Evolutionary conservation across 2,329 filamentous ascomycete species (phyloP).

Genomic region (Pseudocercospora pini-densiflorae): DNA sequence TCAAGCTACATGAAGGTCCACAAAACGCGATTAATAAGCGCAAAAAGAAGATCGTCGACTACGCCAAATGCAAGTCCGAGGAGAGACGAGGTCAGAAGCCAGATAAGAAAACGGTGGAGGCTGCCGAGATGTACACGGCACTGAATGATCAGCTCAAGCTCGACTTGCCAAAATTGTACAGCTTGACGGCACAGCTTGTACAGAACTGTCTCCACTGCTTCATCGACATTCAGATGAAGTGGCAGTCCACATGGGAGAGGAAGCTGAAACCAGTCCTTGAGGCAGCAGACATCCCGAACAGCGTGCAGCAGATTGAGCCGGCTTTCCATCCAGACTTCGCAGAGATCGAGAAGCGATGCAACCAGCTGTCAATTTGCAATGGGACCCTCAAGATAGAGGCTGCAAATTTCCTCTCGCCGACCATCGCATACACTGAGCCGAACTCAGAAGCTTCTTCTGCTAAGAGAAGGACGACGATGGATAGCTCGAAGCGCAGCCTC

Average conservation of each 20-base stretch:
- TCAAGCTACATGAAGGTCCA: conserved; percentile 80
- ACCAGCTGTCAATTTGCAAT: conserved; percentile 77
- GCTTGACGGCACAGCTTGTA: conserved; percentile 79
- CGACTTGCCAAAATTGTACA: conserved; percentile 83
- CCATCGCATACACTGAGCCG: conserved; percentile 45
- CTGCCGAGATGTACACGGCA: conserved; percentile 86
- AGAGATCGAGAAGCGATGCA: conserved; percentile 73
- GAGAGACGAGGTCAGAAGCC: conserved; percentile 82
- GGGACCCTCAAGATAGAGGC: conserved; percentile 65
- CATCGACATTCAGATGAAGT: conserved; percentile 79
- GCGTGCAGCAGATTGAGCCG: conserved; percentile 73
- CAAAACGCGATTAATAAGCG: conserved; percentile 92
- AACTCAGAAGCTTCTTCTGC: conserved; percentile 41
- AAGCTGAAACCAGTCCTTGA: conserved; percentile 79
- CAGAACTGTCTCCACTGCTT: conserved; percentile 83
- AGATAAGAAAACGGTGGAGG: conserved; percentile 82
- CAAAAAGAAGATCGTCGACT: conserved; percentile 89
- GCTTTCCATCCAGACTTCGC: conserved; percentile 80
- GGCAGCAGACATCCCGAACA: conserved; percentile 65
- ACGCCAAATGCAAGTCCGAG: conserved; percentile 77
- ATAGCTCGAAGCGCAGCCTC: conserved; percentile 46
- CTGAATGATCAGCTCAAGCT: conserved; percentile 93
- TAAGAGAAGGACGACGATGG: conserved; percentile 38
- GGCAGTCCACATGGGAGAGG: conserved; percentile 82
- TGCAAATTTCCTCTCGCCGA: conserved; percentile 62